Conservation (phyloP, 2,329 filamentous ascomycete genomes). For the Xylaria sp. region DNA sequence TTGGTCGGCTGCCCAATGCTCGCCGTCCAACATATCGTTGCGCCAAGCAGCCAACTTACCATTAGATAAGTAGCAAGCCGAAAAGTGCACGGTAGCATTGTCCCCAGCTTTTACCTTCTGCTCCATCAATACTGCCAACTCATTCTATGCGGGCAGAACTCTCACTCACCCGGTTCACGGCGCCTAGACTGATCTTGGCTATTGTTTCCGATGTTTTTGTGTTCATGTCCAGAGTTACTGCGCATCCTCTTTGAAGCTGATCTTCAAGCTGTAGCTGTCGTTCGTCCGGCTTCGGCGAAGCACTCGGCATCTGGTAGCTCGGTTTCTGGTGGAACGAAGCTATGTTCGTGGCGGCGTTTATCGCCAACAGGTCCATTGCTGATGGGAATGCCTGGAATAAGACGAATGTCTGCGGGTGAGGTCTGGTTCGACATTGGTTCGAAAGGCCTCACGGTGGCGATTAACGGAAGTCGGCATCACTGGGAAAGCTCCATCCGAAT, state of each 20-base stretch:
- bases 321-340: background rate
- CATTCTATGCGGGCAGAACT: constrained; percentile 23
- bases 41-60: constrained; percentile 19
- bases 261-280: background rate
- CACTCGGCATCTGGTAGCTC: background rate
- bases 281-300: background rate
- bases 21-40: constrained; percentile 6
- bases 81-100: constrained; percentile 13
- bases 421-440: background rate
- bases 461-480: background rate
- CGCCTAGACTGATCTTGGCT: constrained; percentile 11
- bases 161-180: constrained; percentile 25
- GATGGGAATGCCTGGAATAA: background rate
- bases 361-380: background rate
- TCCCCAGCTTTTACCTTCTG: background rate
- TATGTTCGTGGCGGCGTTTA: background rate
- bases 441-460: background rate
- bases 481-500: background rate
- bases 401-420: background rate
- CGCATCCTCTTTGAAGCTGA: background rate
- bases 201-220: background rate
- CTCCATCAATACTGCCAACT: constrained; percentile 18
- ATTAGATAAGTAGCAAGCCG: constrained; percentile 12
- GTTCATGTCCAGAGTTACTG: background rate
- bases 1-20: background rate